Base-by-base conservation (phyloP, 305 asterid genomes). In the Solanum hybrid region DNA sequence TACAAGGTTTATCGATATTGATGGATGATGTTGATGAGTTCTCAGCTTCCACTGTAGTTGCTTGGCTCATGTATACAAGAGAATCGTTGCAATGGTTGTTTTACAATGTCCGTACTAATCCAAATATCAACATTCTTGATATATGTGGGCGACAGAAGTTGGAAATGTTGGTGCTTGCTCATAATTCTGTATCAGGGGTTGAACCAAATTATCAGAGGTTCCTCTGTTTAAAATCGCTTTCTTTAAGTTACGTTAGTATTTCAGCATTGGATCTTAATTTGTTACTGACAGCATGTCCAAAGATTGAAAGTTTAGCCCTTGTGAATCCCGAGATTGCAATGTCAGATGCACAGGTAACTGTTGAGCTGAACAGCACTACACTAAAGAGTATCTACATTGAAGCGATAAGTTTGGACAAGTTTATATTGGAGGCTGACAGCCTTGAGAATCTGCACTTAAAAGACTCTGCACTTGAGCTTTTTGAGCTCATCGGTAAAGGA, bases 381-480 rank as follows among this genome's bases (percentile, higher is more conserved):
- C 67, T 90, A 28, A 80, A 80, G 83, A 90, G 90, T 29, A 87
- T 90, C 26, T 90, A 87, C 9, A 67, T 90, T 73, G 92, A 88
- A 51, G 78, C 89, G 4, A 33, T 90, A 51, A 87, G 84, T 34
- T 57, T 90, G 86, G 89, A 81, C 34, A 87, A 88, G 75, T 87
- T 90, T 80, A 61, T 90, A 81, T 69, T 90, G 88, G 92, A 90
- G 36, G 80, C 89, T 8, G 92, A 88, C 29, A 82, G 42, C 71
- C 90, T 90, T 20, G 91, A 90, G 79, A 90, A 39, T 87, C 89
- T 90, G 88, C 91, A 90, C 84, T 40, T 90, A 24, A 90, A 90
- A 80, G 89, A 87, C 34, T 90, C 71, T 87, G 91, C 90, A 0
- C 91, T 90, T n/a, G 90, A 90, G 74, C 73, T 40, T 64, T 90